phyloP scores from a whole-genome alignment of 495 filamentous ascomycete genomes.

The Mytilinidion resinicola region DNA sequence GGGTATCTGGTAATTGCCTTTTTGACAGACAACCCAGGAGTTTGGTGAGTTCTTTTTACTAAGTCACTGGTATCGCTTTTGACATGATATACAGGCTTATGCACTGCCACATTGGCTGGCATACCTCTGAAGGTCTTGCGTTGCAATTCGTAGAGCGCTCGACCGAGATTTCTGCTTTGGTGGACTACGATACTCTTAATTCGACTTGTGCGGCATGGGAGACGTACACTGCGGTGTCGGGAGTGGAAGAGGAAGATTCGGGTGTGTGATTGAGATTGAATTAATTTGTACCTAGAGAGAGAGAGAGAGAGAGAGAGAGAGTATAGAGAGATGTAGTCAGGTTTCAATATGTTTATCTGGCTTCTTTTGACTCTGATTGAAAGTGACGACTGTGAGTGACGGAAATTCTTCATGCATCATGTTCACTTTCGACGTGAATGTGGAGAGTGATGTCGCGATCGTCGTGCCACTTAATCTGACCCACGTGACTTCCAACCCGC shows the following conservation, averaged over 20 bases:
- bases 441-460: too few species aligned
- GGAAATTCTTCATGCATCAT: too few species aligned
- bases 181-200: conserved; percentile 4
- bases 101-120: conserved; percentile 36
- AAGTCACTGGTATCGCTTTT: not conserved
- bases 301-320: too few species aligned
- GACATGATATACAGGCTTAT: conserved; percentile 24
- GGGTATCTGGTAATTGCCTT: conserved; percentile 33
- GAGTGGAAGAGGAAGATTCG: conserved; percentile 18
- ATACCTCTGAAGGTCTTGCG: conserved; percentile 18
- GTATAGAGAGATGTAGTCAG: too few species aligned
- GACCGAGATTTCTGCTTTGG: conserved; percentile 11
- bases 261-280: conserved; percentile 11
- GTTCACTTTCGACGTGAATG: too few species aligned
- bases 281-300: not conserved
- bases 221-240: not conserved
- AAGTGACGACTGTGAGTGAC: too few species aligned
- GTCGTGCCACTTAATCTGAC: too few species aligned
- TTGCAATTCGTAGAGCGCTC: conserved; percentile 19
- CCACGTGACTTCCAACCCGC: too few species aligned
- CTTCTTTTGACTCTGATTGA: too few species aligned
- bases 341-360: too few species aligned
- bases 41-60: not conserved
- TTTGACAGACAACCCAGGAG: conserved; percentile 31
- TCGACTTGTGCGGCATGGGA: conserved; percentile 15